Evolutionary conservation across 2,329 filamentous ascomycete genomes (phyloP), one percentile per base, ranked within the genome.

Genomic region (Colletotrichum spaethianum): DNA sequence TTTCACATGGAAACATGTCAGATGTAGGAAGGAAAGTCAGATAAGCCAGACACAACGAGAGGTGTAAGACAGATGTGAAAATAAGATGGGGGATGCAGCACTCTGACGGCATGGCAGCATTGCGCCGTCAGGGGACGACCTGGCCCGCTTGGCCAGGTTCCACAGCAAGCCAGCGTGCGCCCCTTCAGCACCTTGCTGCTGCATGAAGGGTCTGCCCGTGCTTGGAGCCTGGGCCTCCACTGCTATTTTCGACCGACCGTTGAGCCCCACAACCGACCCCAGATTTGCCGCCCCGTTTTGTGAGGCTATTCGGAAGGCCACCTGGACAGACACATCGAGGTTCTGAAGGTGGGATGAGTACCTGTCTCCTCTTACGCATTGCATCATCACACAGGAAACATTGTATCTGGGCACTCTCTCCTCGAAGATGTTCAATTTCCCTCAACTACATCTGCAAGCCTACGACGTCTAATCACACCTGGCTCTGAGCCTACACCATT

Each of bases 201-300:
- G 60, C 60, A 62, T 16, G 12, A 62, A 62, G 60, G 60, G 60
- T 62, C 44, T 62, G 42, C n/a, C 60, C 44, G n/a, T 60, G 44
- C 20, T 36, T 36, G 31, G 31, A 36, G 52, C 52, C 52, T 20
- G 52, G 52, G 20, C 52, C 59, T 33, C 44, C 33, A 31, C 31
- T 62, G n/a, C 59, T 62, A 56, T 56, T 56, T 33, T 14, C 52
- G 59, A 8, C 42, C n/a, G 44, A 38, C 31, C 44, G 44, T 62
- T 62, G 44, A 50, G 31, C 60, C 31, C 60, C 44, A 16, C 6
- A 28, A 38, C 4, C n/a, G 18, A 12, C 12, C 26, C 38, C 18
- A 33, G 28, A 12, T 46, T n/a, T n/a, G 40, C 12, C 26, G 28
- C 59, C 31, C n/a, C 44, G 16, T 23, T 12, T 62, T 50, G 20